Base-by-base conservation (phyloP, 2,329 filamentous ascomycete genomes). In the Dactylellina leptospora region DNA sequence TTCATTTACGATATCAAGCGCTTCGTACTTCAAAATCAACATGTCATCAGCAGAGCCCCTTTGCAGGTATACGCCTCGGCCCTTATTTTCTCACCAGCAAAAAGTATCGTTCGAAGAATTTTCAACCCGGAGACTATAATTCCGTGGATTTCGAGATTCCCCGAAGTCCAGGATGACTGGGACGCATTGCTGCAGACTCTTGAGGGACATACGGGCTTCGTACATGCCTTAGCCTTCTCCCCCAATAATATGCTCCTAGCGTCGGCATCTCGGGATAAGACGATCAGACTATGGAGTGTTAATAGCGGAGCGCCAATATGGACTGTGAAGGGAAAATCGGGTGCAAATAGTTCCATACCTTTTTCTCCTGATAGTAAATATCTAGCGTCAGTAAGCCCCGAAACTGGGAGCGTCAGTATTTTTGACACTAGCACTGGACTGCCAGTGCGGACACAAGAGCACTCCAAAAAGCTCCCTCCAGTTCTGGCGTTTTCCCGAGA, bases 301-400 rank as follows among this genome's bases (percentile, higher is more conserved):
- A 13, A 33, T 13, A 33, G 6, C 6, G 30, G 30, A 13, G 30
- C 13, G 6, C 13, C 6, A 6, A 13, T 33, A 33, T 13, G 30
- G 13, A 33, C 30, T 6, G 6, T 22, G 11, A 45, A 3, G 23
- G 18, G 18, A 18, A n/a, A 20, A 10, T 9, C 8, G 42, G 11
- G 16, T 8, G 5, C 8, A 18, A 8, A 9, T 45, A 22, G 23
- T 20, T 5, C 16, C 10, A 9, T 60, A 5, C 45, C 23, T 23
- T 97, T 97, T 81, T 96, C 92, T 0, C 92, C 93, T 0, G 92
- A 97, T 78, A 93, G 92, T 33, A 84, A 86, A 6, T 85, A 93
- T 64, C 92, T 99, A 76, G 93, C 95, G 27, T 45, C 16, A 6
- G 16, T 44, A 48, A 23, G 2, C 2, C 8, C 6, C 10, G 47